These are phyloP conservation scores for Kluyveromyces sp. DNA, from an alignment of 1,139 yeast species.

Conservation along the genomic window DNA sequence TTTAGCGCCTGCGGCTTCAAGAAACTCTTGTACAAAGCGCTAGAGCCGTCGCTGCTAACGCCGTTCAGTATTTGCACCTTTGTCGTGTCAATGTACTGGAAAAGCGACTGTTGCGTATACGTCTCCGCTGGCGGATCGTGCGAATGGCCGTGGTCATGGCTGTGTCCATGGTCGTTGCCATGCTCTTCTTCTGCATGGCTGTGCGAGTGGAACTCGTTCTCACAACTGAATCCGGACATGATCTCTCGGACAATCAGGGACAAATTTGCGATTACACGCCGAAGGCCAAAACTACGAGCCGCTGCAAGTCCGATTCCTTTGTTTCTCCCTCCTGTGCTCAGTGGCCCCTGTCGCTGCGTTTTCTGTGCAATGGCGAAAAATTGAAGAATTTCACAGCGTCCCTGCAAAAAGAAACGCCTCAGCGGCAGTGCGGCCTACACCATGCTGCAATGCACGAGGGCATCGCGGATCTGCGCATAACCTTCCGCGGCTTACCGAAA, in stretches of 20 bases:
- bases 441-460: no score
- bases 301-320: no score
- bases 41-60: slow-evolving; percentile 41
- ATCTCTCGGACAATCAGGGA: neutral
- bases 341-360: no score
- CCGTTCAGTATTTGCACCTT: slow-evolving; percentile 63
- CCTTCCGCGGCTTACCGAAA: neutral
- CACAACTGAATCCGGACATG: slow-evolving; percentile 18
- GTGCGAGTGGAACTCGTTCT: slow-evolving; percentile 34
- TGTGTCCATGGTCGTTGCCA: slow-evolving; percentile 23
- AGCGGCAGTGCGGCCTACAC: neutral
- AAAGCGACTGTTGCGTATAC: slow-evolving; percentile 59
- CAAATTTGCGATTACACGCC: neutral
- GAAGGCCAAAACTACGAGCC: neutral
- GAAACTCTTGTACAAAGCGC: slow-evolving; percentile 46
- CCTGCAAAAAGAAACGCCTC: neutral
- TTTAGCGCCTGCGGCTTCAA: slow-evolving; percentile 38
- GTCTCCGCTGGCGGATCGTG: slow-evolving; percentile 71
- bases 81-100: slow-evolving; percentile 51
- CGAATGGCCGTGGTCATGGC: slow-evolving; percentile 31
- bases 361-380: no score
- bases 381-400: no score
- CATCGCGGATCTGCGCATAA: no score
- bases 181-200: slow-evolving; percentile 7
- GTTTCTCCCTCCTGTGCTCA: no score